Conservation (phyloP, 2,329 filamentous ascomycete genomes). For the Fusarium goolgardi region DNA sequence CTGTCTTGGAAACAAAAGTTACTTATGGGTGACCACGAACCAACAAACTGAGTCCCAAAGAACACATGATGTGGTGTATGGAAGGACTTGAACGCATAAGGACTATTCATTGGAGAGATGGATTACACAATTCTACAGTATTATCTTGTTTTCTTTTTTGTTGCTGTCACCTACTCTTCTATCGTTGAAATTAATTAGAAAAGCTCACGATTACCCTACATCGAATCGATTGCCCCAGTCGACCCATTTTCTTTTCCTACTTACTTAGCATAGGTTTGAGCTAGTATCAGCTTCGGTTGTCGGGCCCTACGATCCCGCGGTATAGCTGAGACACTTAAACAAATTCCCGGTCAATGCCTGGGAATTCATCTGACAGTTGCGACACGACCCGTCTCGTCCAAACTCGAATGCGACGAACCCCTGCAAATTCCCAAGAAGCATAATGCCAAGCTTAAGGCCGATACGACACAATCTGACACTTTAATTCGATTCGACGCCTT, state of each 20-base stretch:
- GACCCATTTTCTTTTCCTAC: background rate
- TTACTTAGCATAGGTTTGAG: background rate
- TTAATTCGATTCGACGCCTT: background rate
- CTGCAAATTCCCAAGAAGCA: conserved; percentile 22
- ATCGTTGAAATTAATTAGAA: background rate
- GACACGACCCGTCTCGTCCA: conserved; percentile 11
- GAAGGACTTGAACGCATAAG: background rate
- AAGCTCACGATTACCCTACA: background rate
- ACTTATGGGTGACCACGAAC: background rate
- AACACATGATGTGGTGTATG: too few species aligned
- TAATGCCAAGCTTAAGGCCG: conserved; percentile 24
- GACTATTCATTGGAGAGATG: background rate
- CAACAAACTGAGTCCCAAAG: too few species aligned
- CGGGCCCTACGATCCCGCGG: conserved; percentile 13
- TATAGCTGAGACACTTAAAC: conserved; percentile 17
- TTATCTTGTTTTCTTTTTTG: background rate
- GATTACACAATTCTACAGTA: background rate
- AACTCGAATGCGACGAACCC: conserved; percentile 19
- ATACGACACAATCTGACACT: background rate
- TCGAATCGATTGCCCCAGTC: too few species aligned
- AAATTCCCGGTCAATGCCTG: conserved; percentile 21
- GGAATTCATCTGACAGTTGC: conserved; percentile 6
- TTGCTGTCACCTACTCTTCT: background rate
- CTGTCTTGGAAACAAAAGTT: background rate
- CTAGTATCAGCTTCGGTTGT: background rate